Conservation (phyloP, 768 basidiomycete genomes). For the Leccinellum luteum region DNA sequence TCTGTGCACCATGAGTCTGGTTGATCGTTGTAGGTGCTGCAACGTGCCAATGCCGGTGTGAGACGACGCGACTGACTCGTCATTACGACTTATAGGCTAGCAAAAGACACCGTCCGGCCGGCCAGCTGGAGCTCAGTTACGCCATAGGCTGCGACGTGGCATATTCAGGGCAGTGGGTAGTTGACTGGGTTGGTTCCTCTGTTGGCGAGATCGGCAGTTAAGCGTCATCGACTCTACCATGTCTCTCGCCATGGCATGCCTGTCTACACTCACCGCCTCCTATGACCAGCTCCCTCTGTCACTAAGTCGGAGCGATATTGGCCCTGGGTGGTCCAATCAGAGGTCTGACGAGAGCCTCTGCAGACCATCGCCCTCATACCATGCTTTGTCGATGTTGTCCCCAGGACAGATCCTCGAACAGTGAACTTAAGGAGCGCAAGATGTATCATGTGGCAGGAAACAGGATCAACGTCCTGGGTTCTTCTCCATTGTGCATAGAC, state of each 20-base stretch:
- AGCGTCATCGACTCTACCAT: not conserved
- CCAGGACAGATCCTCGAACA: not conserved
- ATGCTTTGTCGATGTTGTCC: not conserved
- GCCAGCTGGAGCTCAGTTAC: not conserved
- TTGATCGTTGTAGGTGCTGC: not conserved
- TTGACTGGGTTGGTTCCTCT: not conserved
- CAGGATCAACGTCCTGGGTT: too few species aligned
- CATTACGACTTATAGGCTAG: not conserved
- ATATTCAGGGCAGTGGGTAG: too few species aligned
- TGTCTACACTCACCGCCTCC: not conserved
- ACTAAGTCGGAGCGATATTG: not conserved
- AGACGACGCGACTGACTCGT: not conserved
- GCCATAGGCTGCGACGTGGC: too few species aligned
- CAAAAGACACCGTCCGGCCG: not conserved
- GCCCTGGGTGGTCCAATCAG: not conserved
- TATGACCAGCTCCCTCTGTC: not conserved
- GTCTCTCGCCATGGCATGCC: not conserved
- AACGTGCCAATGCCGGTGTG: not conserved
- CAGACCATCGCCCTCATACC: not conserved
- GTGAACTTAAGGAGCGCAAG: not conserved
- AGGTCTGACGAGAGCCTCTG: not conserved
- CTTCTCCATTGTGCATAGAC: too few species aligned
- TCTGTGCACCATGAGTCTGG: not conserved
- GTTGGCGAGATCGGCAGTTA: not conserved
- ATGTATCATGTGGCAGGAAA: too few species aligned